Evolutionary conservation across 495 filamentous ascomycete genomes (phyloP), one percentile per base, ranked within the genome.

Genomic region (Terfezia boudieri): DNA sequence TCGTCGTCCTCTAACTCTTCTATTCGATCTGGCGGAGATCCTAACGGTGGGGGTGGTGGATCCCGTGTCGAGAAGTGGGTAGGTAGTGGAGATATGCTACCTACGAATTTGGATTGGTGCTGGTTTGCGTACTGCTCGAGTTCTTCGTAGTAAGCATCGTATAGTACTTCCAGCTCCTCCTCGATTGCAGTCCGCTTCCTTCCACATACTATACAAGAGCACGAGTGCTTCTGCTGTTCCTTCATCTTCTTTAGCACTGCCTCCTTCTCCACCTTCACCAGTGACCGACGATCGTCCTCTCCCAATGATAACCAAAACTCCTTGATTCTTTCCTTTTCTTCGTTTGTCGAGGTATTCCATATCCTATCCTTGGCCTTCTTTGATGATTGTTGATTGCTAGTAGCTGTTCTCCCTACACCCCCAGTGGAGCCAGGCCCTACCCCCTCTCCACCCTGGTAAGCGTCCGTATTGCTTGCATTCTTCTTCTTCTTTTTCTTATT

Each of bases 201-300:
- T 52, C 90, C 90, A 70, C 90, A 99, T 41, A 96, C 88, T 7
- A 84, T 93, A 62, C 90, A 99, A 64, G 87, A 94, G 70, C 90
- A 99, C 4, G 90, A 96, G 64, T 96, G 90, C 68, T 95, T 96
- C 67, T 99, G 90, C 69, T 99, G 90, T 67, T 99, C 92, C 70
- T 99, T 98, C 90, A 99, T 99, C 70, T 99, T 99, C 60, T 84
- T 84, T 53, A 99, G 69, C 1, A 99, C 90, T 7, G 92, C 90
- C 69, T 96, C 87, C 66, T 99, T 99, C 69, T 99, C 90, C 10
- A 99, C 87, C 67, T 94, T 94, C 58, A 99, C 88, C 41, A 99
- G 71, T 5, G 84, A 86, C 58, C 89, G 85, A 52, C 90, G 80
- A 56, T 99, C 89, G 49, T 87, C 82, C 66, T 99, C 92, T 55